Percentiles rank a stretch among this genome's conserved stretches.
Conservation (phyloP, 148 eudicot genomes). For the Vaccinium macrocarpon region DNA sequence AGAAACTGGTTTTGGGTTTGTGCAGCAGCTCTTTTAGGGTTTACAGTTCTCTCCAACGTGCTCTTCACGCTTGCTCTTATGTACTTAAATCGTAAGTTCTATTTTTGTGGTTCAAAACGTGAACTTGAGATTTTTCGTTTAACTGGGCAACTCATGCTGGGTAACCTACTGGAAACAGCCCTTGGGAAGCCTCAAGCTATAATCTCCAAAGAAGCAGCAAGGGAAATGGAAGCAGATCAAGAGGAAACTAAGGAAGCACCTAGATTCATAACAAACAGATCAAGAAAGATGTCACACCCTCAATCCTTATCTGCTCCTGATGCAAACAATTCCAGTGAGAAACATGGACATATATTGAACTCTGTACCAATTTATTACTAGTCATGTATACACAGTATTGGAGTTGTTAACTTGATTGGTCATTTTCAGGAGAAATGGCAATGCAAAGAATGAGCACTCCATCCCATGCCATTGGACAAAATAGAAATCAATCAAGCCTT, state of each 20-base stretch:
- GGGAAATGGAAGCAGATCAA: constrained; percentile 34
- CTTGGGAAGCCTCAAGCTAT: constrained; percentile 32
- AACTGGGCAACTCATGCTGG: background rate
- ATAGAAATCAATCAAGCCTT: constrained; percentile 27
- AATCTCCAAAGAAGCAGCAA: constrained; percentile 33
- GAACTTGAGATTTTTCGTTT: background rate
- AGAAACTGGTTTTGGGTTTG: constrained; percentile 88
- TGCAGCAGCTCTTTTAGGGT: constrained; percentile 68
- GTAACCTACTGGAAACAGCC: constrained; percentile 16
- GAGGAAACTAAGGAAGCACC: constrained; percentile 34
- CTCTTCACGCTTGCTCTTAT: constrained; percentile 75
- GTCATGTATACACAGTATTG: background rate
- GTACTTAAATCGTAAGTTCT: constrained; percentile 73
- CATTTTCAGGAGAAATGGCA: constrained; percentile 40
- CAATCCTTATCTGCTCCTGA: constrained; percentile 34
- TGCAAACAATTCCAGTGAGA: constrained; percentile 44
- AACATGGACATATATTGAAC: background rate
- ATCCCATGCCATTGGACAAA: constrained; percentile 22
- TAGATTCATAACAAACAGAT: constrained; percentile 31
- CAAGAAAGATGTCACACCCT: constrained; percentile 24
- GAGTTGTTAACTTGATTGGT: background rate
- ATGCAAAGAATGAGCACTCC: constrained; percentile 37
- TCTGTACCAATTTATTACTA: background rate
- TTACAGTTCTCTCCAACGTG: constrained; percentile 56
- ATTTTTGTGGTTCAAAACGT: background rate